These are phyloP conservation scores for Gastrodia elata DNA, from an alignment of 106 monocot genomes.

Conservation along the genomic window DNA sequence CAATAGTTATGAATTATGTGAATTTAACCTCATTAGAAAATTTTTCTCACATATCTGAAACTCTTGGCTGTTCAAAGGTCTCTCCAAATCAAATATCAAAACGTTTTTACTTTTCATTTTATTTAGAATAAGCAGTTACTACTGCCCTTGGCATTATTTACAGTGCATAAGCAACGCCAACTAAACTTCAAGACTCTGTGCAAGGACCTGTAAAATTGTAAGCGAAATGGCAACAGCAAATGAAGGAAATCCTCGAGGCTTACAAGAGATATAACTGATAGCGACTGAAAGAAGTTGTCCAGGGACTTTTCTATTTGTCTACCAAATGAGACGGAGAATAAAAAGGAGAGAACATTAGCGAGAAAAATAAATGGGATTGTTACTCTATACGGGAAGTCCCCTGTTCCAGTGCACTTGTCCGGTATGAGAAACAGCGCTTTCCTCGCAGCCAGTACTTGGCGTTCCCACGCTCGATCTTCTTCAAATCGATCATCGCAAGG, in stretches of 20 bases:
- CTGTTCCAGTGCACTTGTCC: neutral
- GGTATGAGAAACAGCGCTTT: neutral
- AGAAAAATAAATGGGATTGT: neutral
- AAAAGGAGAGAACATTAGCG: neutral
- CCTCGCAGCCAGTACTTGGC: neutral
- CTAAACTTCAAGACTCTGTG: too few species aligned
- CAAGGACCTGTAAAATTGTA: neutral
- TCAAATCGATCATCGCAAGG: conserved; percentile 7
- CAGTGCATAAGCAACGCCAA: neutral
- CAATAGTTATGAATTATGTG: neutral
- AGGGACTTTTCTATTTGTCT: neutral
- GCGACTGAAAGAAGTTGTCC: neutral
- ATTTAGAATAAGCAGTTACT: neutral
- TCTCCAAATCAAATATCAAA: neutral
- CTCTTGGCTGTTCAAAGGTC: neutral
- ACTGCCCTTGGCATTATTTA: neutral
- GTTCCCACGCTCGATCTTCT: neutral
- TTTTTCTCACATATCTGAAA: neutral
- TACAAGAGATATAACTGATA: neutral
- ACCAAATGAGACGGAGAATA: neutral
- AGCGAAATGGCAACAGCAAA: neutral
- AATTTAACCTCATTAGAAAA: neutral
- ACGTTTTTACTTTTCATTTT: too few species aligned
- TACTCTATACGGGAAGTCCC: neutral
- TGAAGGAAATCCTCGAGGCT: neutral